Evolutionary conservation across 2,329 filamentous ascomycete species (phyloP).

Genomic region (Pezicula radicicola): DNA sequence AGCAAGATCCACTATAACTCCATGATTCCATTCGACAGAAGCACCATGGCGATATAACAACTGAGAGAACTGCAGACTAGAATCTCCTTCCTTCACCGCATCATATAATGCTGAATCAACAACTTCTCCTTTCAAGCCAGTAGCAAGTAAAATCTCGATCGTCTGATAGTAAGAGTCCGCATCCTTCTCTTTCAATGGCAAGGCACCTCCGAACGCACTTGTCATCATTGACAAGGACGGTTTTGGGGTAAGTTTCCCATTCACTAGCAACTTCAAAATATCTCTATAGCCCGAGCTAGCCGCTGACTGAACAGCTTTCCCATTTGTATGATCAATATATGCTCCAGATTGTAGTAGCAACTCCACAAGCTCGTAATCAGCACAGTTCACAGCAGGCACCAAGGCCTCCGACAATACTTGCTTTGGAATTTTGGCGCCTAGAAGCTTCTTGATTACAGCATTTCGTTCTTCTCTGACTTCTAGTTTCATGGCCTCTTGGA

Average conservation of each 20-base stretch:
- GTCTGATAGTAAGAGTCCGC: conserved; percentile 4
- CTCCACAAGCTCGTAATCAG: conserved; percentile 4
- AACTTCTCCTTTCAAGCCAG: conserved; percentile 13
- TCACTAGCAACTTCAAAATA: conserved; percentile 7
- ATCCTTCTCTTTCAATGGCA: conserved; percentile 5
- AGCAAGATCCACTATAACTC: conserved; percentile 14
- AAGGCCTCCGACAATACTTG: conserved; percentile 9
- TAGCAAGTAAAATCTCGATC: conserved; percentile 11
- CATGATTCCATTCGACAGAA: conserved; percentile 13
- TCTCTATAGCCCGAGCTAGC: conserved; percentile 7
- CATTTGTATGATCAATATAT: conserved; percentile 8
- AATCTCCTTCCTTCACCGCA: conserved; percentile 9
- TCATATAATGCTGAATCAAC: conserved; percentile 16
- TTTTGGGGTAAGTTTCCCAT: conserved; percentile 3
- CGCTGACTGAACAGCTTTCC: conserved; percentile 7
- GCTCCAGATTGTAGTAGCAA: conserved; percentile 8
- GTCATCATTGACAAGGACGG: conserved; percentile 5
- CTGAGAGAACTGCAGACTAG: conserved; percentile 7
- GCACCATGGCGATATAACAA: conserved; percentile 7
- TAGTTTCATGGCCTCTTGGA: conserved; percentile 8
- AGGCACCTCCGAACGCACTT: conserved; percentile 9
- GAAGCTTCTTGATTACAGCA: conserved; percentile 1
- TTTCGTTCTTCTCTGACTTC: conserved; percentile 2
- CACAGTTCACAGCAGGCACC: conserved; percentile 5
- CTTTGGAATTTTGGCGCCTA: conserved; percentile 2